A percentile compares a stretch with the other conserved stretches of the same genome.
phyloP scores from a whole-genome alignment of 805 yeast genomes.

The Wickerhamiella allomyrinae region DNA sequence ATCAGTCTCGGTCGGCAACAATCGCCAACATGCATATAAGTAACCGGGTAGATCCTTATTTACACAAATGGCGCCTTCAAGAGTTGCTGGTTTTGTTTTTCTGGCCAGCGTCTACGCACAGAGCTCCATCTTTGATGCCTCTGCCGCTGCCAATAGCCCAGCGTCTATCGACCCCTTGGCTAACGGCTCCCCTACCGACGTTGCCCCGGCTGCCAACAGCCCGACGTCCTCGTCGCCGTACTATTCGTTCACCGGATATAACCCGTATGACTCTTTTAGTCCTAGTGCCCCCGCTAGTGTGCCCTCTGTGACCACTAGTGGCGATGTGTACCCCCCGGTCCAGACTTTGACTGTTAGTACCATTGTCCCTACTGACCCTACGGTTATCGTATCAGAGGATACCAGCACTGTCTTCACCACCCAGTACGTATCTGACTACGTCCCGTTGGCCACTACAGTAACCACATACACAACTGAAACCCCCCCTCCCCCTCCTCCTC shows the following conservation, averaged over 20 bases:
- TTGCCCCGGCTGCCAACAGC: neutral
- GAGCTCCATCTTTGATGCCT: neutral
- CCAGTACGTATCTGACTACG: neutral
- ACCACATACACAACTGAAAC: neutral
- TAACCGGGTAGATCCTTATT: neutral
- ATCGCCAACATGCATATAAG: neutral
- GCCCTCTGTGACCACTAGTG: neutral
- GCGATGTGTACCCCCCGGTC: neutral
- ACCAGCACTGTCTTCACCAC: conserved; percentile 2
- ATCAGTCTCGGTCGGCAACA: neutral
- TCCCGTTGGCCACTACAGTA: neutral
- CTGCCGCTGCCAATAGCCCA: neutral
- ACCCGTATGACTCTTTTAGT: neutral
- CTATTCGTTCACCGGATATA: neutral
- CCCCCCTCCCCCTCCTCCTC: neutral
- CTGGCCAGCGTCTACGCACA: neutral
- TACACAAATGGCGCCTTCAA: neutral
- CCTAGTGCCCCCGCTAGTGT: neutral
- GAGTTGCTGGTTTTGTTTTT: neutral
- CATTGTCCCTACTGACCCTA: neutral
- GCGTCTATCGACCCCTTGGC: neutral
- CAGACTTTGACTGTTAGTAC: neutral
- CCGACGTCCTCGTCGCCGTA: neutral
- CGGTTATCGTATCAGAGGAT: neutral
- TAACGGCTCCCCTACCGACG: neutral